Evolutionary conservation across 768 basidiomycete species (phyloP), one percentile per base, ranked within the genome.

Genomic region (Brasilioporus rufonigricans): DNA sequence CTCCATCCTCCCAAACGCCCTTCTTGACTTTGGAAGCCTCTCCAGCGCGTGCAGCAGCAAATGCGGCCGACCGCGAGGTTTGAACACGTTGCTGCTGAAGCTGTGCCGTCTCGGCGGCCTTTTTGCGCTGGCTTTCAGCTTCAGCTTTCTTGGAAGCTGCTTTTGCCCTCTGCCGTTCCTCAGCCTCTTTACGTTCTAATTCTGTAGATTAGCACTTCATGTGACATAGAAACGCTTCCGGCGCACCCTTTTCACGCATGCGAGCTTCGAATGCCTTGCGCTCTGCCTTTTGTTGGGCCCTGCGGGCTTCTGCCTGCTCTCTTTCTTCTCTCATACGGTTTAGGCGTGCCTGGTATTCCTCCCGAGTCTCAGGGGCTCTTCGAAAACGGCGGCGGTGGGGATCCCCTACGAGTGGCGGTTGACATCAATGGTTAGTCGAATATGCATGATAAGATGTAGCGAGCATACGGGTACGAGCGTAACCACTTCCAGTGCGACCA

Each of bases 1-100:
- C 85, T 31, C 72, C 70, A 43, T 86, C 78, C 71, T 88, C 87
- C 80, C 81, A 88, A 21, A 90, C 70, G 27, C 82, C 83, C 58
- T 81, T 79, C 72, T 81, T 84, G 49, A 89, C 88, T 46, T 69
- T 70, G 9, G 70, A 77, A 18, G 69, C 62, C 33, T 87, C 74
- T 12, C 81, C 79, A 16, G 71, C 65, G 18, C 87, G 81, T 44
- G 87, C 86, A 24, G 87, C 86, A 16, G 77, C 73, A 67, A 92
- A 91, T 27, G 83, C 77, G 31, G 74, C 75, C 16, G 86, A 86
- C 50, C 89, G 82, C 43, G 74, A 72, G 27, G 63, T 68, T 63
- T 91, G 89, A 29, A 74, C 70, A 53, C 75, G 77, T 62, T 81
- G 70, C 58, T 77, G 75, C 39, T 78, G 77, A 19, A 68, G 62